phyloP scores from a whole-genome alignment of 345 rosid species.

The Moringa oleifera region DNA sequence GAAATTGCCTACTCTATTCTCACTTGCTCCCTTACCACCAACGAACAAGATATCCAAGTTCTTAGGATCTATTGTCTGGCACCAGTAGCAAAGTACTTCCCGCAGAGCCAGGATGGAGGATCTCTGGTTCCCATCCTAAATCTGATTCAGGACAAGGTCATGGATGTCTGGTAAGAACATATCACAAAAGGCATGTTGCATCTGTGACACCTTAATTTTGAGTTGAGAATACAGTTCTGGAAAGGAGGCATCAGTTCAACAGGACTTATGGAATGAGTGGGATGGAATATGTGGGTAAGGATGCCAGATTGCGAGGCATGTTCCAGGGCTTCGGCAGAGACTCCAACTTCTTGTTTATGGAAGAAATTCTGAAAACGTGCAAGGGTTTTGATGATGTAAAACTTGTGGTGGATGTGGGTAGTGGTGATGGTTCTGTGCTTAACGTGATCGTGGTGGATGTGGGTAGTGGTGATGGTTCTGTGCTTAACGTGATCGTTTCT shows the following conservation, averaged over 20 bases:
- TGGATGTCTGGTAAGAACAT: conserved; percentile 18
- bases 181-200: too few species aligned
- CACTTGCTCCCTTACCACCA: conserved; percentile 9
- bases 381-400: conserved; percentile 35
- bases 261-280: conserved; percentile 27
- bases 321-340: conserved; percentile 13
- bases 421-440: too few species aligned
- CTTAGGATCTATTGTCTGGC: conserved; percentile 23
- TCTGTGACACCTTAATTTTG: too few species aligned
- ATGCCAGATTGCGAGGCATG: too few species aligned
- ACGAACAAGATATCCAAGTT: not conserved
- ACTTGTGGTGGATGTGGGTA: too few species aligned
- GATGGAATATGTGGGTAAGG: conserved; percentile 3
- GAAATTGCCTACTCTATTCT: conserved; percentile 35
- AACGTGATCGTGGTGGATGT: too few species aligned
- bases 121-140: conserved; percentile 18
- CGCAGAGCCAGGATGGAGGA: conserved; percentile 19
- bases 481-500: conserved; percentile 39
- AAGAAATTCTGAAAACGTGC: conserved; percentile 33
- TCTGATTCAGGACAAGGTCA: conserved; percentile 22
- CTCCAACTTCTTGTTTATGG: conserved; percentile 34
- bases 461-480: conserved; percentile 51
- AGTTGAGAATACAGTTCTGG: too few species aligned
- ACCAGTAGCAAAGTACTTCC: conserved; percentile 30
- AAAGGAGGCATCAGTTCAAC: conserved; percentile 41